Percentiles rank a stretch among this genome's conserved stretches.
Conservation (phyloP, 1,139 yeast species). For the Candida dubliniensis region DNA sequence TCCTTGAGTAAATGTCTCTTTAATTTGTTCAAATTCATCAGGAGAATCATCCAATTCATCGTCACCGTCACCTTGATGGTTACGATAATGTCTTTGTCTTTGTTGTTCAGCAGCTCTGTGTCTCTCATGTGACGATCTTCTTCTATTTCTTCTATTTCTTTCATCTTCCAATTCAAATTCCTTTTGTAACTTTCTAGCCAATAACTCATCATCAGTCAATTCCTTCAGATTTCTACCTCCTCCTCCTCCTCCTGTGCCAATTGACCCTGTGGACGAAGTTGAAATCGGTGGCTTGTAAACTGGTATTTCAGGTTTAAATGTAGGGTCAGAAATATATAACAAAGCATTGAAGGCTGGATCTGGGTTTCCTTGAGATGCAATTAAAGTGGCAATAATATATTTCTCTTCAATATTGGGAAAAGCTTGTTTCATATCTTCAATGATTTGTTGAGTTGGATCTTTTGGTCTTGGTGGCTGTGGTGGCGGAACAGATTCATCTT, state of each 20-base stretch:
- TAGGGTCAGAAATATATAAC: constrained; percentile 77
- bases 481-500: constrained; percentile 48
- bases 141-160: constrained; percentile 26
- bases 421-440: constrained; percentile 68
- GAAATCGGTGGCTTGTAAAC: constrained; percentile 18
- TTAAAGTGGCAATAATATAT: constrained; percentile 71
- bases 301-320: constrained; percentile 62
- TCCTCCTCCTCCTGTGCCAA: constrained; percentile 18
- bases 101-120: constrained; percentile 6
- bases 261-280: constrained; percentile 9
- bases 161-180: constrained; percentile 57
- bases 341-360: constrained; percentile 90
- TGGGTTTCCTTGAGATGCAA: constrained; percentile 78
- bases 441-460: constrained; percentile 54
- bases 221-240: constrained; percentile 20
- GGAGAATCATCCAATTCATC: constrained; percentile 55
- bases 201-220: constrained; percentile 65
- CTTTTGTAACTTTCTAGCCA: constrained; percentile 80
- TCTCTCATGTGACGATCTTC: constrained; percentile 13
- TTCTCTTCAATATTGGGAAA: constrained; percentile 76
- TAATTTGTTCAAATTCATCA: constrained; percentile 66
- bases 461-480: constrained; percentile 72
- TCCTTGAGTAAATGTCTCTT: constrained; percentile 71
- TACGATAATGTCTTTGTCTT: constrained; percentile 12
- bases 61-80: constrained; percentile 22